A percentile compares a stretch with the other conserved stretches of the same genome.
Evolutionary conservation across 139 green algal species (phyloP).

Genomic region (Closterium sp.): DNA sequence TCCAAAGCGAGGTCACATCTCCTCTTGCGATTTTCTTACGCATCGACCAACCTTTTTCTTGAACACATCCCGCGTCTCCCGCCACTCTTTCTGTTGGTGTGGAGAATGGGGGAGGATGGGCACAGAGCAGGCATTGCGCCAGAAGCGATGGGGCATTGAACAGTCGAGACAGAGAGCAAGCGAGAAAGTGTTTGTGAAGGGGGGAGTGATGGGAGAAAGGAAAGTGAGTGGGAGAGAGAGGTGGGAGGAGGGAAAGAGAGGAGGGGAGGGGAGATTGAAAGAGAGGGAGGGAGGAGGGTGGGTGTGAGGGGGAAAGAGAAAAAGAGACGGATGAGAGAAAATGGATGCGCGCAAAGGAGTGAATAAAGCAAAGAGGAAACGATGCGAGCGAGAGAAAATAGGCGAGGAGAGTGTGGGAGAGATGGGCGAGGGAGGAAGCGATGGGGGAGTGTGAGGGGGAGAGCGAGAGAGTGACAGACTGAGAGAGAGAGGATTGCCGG

Average conservation of each 20-base stretch:
- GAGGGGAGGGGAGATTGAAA: neutral
- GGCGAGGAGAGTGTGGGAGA: neutral
- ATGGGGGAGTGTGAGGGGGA: neutral
- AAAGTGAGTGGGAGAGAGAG: neutral
- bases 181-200: neutral
- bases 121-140: neutral
- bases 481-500: no score
- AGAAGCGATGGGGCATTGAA: neutral
- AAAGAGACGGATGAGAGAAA: neutral
- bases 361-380: neutral
- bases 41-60: constrained; percentile 82
- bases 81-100: constrained; percentile 54
- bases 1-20: constrained; percentile 20
- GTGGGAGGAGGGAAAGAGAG: neutral
- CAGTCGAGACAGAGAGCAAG: neutral
- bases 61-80: constrained; percentile 84
- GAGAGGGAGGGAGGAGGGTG: neutral
- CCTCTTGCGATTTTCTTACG: constrained; percentile 89
- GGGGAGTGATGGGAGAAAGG: neutral
- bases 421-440: neutral
- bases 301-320: neutral
- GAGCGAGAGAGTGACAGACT: no score
- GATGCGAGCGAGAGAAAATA: neutral
- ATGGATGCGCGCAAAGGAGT: neutral
- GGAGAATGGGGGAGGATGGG: neutral